phyloP scores from a whole-genome alignment of 148 eudicot genomes.

The Simmondsia chinensis region DNA sequence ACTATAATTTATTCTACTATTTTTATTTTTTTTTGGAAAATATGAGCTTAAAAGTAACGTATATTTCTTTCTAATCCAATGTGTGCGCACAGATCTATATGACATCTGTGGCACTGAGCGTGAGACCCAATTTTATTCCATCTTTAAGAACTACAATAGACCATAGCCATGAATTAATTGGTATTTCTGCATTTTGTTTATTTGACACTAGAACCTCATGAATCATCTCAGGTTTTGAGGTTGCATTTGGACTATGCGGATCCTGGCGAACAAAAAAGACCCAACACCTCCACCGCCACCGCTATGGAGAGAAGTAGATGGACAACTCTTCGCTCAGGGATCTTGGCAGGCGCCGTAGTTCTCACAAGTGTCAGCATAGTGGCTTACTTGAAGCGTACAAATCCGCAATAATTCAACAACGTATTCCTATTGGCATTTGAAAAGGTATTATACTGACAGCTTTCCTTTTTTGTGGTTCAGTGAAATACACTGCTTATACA shows the following conservation, averaged over 20 bases:
- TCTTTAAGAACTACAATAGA: too few species aligned
- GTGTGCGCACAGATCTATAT: too few species aligned
- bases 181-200: neutral
- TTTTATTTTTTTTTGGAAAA: too few species aligned
- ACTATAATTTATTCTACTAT: neutral
- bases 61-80: too few species aligned
- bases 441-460: too few species aligned
- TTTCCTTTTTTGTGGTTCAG: too few species aligned
- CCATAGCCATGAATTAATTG: neutral
- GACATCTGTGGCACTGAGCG: too few species aligned
- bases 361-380: constrained; percentile 48
- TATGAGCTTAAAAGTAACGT: too few species aligned
- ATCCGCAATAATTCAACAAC: too few species aligned
- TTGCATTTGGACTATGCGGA: constrained; percentile 69
- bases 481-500: too few species aligned
- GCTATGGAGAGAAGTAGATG: constrained; percentile 22
- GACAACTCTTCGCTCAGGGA: constrained; percentile 33
- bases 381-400: constrained; percentile 49
- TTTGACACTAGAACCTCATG: neutral
- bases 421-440: too few species aligned
- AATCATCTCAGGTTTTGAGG: constrained; percentile 58
- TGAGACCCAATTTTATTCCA: too few species aligned
- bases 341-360: constrained; percentile 61
- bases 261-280: constrained; percentile 10
- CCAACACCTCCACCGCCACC: constrained; percentile 14